Conservation (phyloP, 495 filamentous ascomycete genomes). For the Neurospora hispaniola region DNA sequence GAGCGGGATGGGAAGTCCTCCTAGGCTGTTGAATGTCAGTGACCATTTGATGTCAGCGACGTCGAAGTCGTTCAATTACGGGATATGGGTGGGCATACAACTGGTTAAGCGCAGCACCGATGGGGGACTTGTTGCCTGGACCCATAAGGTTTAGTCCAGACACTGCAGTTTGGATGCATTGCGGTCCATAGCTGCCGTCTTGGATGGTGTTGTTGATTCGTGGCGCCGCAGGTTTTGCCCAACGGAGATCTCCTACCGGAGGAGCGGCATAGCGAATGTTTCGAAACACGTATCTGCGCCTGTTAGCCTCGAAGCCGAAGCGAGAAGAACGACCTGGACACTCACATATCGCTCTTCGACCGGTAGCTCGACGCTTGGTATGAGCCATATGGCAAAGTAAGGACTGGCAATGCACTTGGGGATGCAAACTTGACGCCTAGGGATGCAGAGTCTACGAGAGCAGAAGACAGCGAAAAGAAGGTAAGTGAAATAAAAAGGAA, state of each 20-base stretch:
- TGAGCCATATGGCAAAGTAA: slow-evolving; percentile 20
- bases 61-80: neutral
- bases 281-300: slow-evolving; percentile 35
- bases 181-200: slow-evolving; percentile 37
- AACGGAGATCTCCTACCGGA: slow-evolving; percentile 44
- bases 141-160: slow-evolving; percentile 27
- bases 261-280: slow-evolving; percentile 50
- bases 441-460: neutral
- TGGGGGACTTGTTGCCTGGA: slow-evolving; percentile 22
- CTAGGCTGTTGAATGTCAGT: slow-evolving; percentile 11
- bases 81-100: slow-evolving; percentile 12
- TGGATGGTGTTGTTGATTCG: slow-evolving; percentile 34
- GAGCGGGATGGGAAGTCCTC: slow-evolving; percentile 26
- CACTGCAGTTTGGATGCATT: slow-evolving; percentile 32
- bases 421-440: neutral
- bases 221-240: slow-evolving; percentile 43
- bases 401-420: slow-evolving; percentile 7
- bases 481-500: neutral
- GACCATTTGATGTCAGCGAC: neutral
- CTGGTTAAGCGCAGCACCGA: slow-evolving; percentile 28
- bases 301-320: neutral
- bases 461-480: neutral
- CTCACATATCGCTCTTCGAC: slow-evolving; percentile 11
- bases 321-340: neutral
- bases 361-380: slow-evolving; percentile 17